These are phyloP conservation scores for Casuarina glauca DNA, from an alignment of 306 rosid genomes.

Conservation along the genomic window DNA sequence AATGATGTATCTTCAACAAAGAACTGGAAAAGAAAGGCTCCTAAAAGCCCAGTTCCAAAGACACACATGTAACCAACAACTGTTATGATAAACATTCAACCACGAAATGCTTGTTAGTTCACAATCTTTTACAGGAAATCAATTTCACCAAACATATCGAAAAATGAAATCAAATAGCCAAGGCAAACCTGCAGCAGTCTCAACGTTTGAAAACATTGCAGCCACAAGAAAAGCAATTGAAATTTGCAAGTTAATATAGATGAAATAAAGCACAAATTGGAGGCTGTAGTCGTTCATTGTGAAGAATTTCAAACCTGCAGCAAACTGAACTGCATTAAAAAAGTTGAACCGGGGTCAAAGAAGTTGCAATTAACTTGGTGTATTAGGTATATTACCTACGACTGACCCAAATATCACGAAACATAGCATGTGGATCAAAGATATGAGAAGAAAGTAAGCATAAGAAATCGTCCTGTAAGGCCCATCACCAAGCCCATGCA, in stretches of 20 bases:
- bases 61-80: constrained; percentile 75
- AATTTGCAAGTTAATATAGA: constrained; percentile 87
- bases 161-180: constrained; percentile 14
- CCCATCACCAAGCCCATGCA: constrained; percentile 97
- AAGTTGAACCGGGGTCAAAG: constrained; percentile 17
- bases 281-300: constrained; percentile 81
- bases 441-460: constrained; percentile 65
- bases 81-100: constrained; percentile 31
- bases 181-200: constrained; percentile 86
- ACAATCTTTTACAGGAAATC: constrained; percentile 17
- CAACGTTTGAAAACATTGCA: constrained; percentile 62
- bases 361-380: constrained; percentile 14
- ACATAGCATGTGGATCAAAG: constrained; percentile 64
- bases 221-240: constrained; percentile 70
- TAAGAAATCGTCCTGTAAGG: constrained; percentile 88
- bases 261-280: constrained; percentile 71
- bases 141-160: background rate
- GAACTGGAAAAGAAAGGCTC: constrained; percentile 73
- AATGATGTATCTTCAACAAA: constrained; percentile 65
- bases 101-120: constrained; percentile 19
- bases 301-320: constrained; percentile 85
- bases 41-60: constrained; percentile 85
- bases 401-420: constrained; percentile 83
- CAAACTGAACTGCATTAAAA: constrained; percentile 22
- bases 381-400: constrained; percentile 49